phyloP scores from a whole-genome alignment of 1,284 basidiomycete genomes.

The Irpex lacteus region DNA sequence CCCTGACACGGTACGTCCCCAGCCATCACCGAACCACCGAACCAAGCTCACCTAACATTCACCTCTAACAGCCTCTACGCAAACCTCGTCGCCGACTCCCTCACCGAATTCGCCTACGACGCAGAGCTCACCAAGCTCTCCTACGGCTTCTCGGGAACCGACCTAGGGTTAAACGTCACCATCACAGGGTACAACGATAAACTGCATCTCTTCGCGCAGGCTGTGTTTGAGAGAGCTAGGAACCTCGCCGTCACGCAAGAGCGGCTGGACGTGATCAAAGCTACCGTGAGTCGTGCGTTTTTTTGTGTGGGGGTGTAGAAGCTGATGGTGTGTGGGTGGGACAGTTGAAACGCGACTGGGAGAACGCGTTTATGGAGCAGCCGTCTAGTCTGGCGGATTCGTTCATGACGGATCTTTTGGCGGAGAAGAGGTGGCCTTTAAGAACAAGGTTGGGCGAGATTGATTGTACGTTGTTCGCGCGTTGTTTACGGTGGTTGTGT shows the following conservation, averaged over 20 bases:
- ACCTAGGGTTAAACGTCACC: slow-evolving; percentile 68
- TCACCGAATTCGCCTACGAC: slow-evolving; percentile 92
- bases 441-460: slow-evolving; percentile 82
- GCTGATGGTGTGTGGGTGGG: too few relatives aligned
- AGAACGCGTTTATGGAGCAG: slow-evolving; percentile 87
- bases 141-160: slow-evolving; percentile 71
- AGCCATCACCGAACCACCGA: neutral
- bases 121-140: slow-evolving; percentile 89
- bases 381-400: slow-evolving; percentile 84
- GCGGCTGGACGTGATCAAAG: slow-evolving; percentile 82
- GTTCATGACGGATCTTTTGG: slow-evolving; percentile 70
- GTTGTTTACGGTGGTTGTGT: neutral
- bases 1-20: slow-evolving; percentile 16
- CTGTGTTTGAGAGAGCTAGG: slow-evolving; percentile 75
- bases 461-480: slow-evolving; percentile 49
- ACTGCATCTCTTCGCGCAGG: slow-evolving; percentile 72
- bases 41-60: neutral
- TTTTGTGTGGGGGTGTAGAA: too few relatives aligned
- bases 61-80: slow-evolving; percentile 62
- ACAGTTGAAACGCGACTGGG: slow-evolving; percentile 71
- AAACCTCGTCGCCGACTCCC: slow-evolving; percentile 85
- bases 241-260: slow-evolving; percentile 67
- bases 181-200: slow-evolving; percentile 96
- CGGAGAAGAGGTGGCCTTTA: slow-evolving; percentile 76
- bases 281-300: slow-evolving; percentile 55